Base-by-base conservation (phyloP, 2,329 filamentous ascomycete genomes). In the Scleromitrula shiraiana region DNA sequence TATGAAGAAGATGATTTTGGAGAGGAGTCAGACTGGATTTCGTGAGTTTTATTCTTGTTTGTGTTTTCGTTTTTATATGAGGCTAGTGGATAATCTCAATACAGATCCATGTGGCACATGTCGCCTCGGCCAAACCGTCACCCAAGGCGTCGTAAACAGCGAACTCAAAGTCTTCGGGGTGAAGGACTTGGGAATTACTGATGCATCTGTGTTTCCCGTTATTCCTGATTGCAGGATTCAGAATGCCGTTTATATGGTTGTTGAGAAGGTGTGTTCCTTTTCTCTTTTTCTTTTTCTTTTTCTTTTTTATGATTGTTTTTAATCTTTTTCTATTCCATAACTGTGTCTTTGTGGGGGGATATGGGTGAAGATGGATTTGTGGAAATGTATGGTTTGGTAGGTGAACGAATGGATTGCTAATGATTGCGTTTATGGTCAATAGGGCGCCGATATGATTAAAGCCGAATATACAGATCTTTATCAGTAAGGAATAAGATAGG, bases 201-300 rank as follows among this genome's bases (percentile, higher is more conserved):
- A 81, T 58, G 76, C 76, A 0, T 77, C 72, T 0, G 62, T 78
- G 19, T 73, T 80, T 10, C 77, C 77, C 0, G 67, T 78, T 7
- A 60, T 77, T 70, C 61, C 76, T 59, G 50, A 77, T 69, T 68
- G 76, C 65, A 70, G 76, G 1, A 79, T 79, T 40, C 77, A 81
- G 59, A 79, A 77, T 48, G 69, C 73, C 2, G 76, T 81, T 2
- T 82, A 82, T 55, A 77, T 76, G 71, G 58, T 80, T 47, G 77
- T 67, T 4, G 77, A 14, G 29, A 32, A n/a, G n/a, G n/a, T n/a
- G n/a, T n/a, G n/a, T n/a, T n/a, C n/a, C n/a, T n/a, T n/a, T n/a
- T n/a, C n/a, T n/a, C n/a, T n/a, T n/a, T n/a, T n/a, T n/a, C n/a
- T n/a, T n/a, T n/a, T n/a, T n/a, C n/a, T n/a, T n/a, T n/a, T n/a